These are phyloP conservation scores for Cucurbita pepo DNA, from an alignment of 306 rosid species.

Conservation along the genomic window DNA sequence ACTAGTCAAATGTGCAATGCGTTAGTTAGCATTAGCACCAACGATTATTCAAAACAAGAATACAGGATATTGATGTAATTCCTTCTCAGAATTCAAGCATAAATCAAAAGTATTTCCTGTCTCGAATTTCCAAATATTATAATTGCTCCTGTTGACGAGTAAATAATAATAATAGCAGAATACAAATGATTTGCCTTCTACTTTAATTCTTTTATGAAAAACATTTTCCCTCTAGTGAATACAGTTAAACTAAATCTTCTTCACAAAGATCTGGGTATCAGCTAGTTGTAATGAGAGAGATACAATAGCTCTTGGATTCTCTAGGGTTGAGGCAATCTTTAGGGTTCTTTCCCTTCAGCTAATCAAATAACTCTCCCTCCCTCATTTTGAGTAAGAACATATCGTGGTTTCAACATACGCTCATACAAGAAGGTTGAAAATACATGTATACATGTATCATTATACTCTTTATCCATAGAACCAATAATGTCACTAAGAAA, in stretches of 20 bases:
- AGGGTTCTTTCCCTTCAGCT: neutral
- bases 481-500: neutral
- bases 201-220: neutral
- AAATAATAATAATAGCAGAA: neutral
- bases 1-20: neutral
- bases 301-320: neutral
- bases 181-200: neutral
- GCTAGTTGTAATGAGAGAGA: neutral
- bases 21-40: neutral
- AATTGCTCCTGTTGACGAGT: neutral
- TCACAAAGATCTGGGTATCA: neutral
- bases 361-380: neutral
- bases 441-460: neutral
- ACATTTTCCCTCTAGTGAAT: neutral
- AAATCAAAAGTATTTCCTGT: neutral
- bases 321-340: neutral
- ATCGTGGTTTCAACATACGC: neutral
- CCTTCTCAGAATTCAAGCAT: neutral
- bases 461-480: neutral
- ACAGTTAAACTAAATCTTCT: neutral
- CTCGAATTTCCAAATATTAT: conserved; percentile 1
- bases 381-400: neutral
- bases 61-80: neutral
- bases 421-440: neutral
- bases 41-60: neutral